Conservation (phyloP, 768 basidiomycete genomes). For the Candolleomyces aberdarensis region DNA sequence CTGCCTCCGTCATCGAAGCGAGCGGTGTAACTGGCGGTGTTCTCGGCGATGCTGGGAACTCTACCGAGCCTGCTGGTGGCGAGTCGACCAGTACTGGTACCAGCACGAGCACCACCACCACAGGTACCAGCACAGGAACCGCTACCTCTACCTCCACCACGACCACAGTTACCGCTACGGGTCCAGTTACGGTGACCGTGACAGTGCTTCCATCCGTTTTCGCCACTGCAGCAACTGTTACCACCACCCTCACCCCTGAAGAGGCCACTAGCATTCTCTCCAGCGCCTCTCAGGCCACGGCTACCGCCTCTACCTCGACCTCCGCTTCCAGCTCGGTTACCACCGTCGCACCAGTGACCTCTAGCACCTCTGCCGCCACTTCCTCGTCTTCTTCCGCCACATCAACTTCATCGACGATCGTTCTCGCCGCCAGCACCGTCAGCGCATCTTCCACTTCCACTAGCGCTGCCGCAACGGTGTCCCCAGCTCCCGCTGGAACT, state of each 20-base stretch:
- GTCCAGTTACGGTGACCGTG: constrained; percentile 31
- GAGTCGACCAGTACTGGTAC: background rate
- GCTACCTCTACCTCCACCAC: constrained; percentile 8
- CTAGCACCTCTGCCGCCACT: background rate
- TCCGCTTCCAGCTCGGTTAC: constrained; percentile 1
- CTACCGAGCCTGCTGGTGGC: constrained; percentile 9
- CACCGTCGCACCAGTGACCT: background rate
- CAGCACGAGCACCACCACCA: constrained; percentile 4
- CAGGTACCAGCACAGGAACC: constrained; percentile 10
- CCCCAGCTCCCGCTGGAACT: background rate
- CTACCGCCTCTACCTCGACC: constrained; percentile 4
- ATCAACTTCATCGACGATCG: background rate
- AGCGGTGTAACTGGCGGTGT: constrained; percentile 45
- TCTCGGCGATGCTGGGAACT: constrained; percentile 13
- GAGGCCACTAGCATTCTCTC: constrained; percentile 40
- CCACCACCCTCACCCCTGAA: constrained; percentile 40
- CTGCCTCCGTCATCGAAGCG: constrained; percentile 40
- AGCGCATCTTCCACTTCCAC: background rate
- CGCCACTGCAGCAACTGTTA: constrained; percentile 31
- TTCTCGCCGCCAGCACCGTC: background rate
- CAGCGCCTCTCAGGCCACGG: constrained; percentile 26
- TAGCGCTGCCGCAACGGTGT: background rate
- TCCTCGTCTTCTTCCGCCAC: background rate
- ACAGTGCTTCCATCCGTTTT: constrained; percentile 18
- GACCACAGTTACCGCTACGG: constrained; percentile 5